Conservation (phyloP, 169 alveolate genomes). For the Plasmodium vivax region DNA sequence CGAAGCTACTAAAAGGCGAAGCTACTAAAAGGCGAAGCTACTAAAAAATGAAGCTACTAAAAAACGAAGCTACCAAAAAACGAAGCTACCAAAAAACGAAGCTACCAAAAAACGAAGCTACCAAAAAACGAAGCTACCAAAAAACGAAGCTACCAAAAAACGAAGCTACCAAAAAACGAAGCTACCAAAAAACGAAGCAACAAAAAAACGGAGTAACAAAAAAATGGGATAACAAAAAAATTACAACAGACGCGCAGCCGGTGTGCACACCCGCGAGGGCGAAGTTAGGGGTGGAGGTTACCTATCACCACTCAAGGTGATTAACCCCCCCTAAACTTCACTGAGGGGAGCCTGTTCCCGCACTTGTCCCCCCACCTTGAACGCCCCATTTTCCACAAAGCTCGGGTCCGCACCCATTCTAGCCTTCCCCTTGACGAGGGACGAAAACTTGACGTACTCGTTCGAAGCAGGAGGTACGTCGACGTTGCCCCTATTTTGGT, state of each 20-base stretch:
- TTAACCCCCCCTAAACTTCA: neutral
- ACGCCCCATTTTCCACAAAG: slow-evolving; percentile 1
- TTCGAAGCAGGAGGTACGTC: neutral
- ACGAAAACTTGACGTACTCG: slow-evolving; percentile 16
- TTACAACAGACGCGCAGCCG: neutral
- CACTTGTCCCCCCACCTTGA: neutral
- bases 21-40: neutral
- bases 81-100: neutral
- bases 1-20: neutral
- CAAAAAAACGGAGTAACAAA: neutral
- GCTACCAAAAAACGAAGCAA: neutral
- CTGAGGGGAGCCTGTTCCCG: neutral
- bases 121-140: neutral
- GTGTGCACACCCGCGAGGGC: neutral
- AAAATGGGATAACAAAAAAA: neutral
- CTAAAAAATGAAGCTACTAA: neutral
- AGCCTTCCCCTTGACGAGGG: slow-evolving; percentile 5
- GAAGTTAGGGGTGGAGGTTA: neutral
- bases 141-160: neutral
- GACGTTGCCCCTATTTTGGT: neutral
- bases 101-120: neutral
- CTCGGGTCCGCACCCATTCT: neutral
- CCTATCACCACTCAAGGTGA: neutral
- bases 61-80: neutral
- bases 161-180: neutral